Percentiles rank a stretch among this genome's conserved stretches.
Conservation (phyloP, 495 filamentous ascomycete genomes). For the Friedmanniomyces simplex region DNA sequence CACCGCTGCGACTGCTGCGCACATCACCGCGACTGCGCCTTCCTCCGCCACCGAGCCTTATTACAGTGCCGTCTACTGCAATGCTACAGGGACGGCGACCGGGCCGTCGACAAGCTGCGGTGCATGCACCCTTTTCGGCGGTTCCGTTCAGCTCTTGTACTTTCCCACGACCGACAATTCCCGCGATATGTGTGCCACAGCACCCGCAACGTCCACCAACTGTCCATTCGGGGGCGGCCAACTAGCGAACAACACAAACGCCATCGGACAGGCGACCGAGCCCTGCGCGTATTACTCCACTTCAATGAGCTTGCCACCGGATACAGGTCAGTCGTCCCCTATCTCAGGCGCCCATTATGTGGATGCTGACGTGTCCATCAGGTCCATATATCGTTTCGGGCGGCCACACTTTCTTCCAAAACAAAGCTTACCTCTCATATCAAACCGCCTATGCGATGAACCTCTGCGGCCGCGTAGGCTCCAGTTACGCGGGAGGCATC, state of each 20-base stretch:
- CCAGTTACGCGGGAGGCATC: not conserved
- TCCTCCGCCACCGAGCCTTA: no score
- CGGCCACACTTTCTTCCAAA: slow-evolving; percentile 8
- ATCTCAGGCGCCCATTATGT: no score
- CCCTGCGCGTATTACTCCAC: not conserved
- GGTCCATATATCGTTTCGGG: slow-evolving; percentile 1
- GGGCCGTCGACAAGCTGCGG: slow-evolving; percentile 3
- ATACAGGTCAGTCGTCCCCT: no score
- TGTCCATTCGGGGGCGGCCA: not conserved
- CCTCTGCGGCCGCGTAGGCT: slow-evolving; percentile 2
- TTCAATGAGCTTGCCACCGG: no score
- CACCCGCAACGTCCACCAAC: not conserved
- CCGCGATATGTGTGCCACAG: slow-evolving; percentile 6
- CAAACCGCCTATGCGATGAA: slow-evolving; percentile 5
- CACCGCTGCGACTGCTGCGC: no score
- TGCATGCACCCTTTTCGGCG: slow-evolving; percentile 5
- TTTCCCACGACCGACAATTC: slow-evolving; percentile 9
- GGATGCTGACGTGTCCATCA: no score
- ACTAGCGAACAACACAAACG: no score
- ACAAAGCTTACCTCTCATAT: slow-evolving; percentile 10
- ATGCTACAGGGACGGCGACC: not conserved
- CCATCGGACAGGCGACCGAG: not conserved
- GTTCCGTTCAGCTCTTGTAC: slow-evolving; percentile 7
- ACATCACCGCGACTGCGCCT: no score
- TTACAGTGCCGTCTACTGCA: no score